Base-by-base conservation (phyloP, 2,329 filamentous ascomycete species). In the Penicillium sp. region DNA sequence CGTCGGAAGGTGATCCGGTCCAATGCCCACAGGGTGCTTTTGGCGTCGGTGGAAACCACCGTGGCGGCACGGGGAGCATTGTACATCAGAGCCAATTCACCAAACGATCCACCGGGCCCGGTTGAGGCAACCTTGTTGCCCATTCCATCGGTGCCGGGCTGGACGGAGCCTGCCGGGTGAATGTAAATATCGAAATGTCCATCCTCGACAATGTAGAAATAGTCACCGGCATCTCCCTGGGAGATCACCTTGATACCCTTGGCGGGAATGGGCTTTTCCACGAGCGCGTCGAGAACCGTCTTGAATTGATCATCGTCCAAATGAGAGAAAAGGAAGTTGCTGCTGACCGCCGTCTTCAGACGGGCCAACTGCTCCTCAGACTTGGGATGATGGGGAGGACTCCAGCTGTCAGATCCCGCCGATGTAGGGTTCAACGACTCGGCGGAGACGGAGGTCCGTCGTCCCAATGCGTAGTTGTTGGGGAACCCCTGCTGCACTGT, bases 21-120 rank as follows among this genome's bases (percentile, higher is more conserved):
- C 43, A 98, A 78, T 18, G 90, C 90, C 93, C 93, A 98, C 8
- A 98, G 79, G 3, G 86, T 90, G 63, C 86, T 90, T 32, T 80
- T 74, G 3, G 84, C 68, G 61, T 94, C 88, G 9, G 85, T 83
- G 28, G 88, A 95, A 52, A 94, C 81, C 51, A 98, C 88, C 0
- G 93, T 97, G 3, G 93, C 93, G 37, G 93, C 93, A 64, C 93
- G 88, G 26, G 93, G 93, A 24, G 93, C 90, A 64, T 97, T 96
- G 75, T 98, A 97, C 93, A 98, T 97, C 62, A 98, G 78, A 9
- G 93, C 93, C 48, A 98, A 78, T 73, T 98, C 93, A 60, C 93
- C 93, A 69, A 98, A 98, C 4, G 90, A 95, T 52, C 90, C 90
- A 43, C 93, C 93, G 3, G 90, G 82, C 39, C 88, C 85, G 49